Base-by-base conservation (phyloP, 768 basidiomycete genomes). In the Podaxis sp. region DNA sequence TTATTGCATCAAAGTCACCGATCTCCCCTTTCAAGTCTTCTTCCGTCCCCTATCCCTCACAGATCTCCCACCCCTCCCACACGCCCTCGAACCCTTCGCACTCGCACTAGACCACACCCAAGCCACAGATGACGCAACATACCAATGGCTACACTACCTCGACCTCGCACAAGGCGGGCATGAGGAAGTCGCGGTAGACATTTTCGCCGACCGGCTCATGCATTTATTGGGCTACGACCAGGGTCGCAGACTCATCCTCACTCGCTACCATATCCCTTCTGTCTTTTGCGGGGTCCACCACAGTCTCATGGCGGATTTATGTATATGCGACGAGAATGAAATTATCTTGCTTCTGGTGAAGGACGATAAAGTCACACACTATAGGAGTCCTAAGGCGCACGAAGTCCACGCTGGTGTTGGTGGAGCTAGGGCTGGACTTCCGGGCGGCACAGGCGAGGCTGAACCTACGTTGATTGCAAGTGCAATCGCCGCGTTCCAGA, bases 171-270 rank as follows among this genome's bases (percentile, higher is more conserved):
- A 57, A 36, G 56, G 30, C 26, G 41, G 44, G 2, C 41, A 41
- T 41, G 56, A 57, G 28, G 56, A 28, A 20, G 28, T 57, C 26
- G 56, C 56, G 11, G 56, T 44, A 26, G 41, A 33, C 12, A n/a
- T 46, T 2, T 57, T 57, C 40, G 56, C 56, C 6, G 56, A 57
- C 41, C n/a, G 56, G 28, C 41, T 57, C 3, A n/a, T 57, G 26
- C 41, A 57, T 26, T 26, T 57, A 12, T 20, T 57, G 20, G 41
- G 41, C 24, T 57, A 44, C 26, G 56, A 57, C 37, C 56, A 57
- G 44, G 56, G 56, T 8, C 56, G 56, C 26, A 57, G 26, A 57
- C 38, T 57, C 41, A 57, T 57, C 41, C 56, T 57, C 56, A 57
- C 40, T 26, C 56, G 56, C 38, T 26, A 57, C 13, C 36, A 40